These are phyloP conservation scores for Nigrograna mackinnonii DNA, from an alignment of 2,329 filamentous ascomycete genomes.

Conservation along the genomic window DNA sequence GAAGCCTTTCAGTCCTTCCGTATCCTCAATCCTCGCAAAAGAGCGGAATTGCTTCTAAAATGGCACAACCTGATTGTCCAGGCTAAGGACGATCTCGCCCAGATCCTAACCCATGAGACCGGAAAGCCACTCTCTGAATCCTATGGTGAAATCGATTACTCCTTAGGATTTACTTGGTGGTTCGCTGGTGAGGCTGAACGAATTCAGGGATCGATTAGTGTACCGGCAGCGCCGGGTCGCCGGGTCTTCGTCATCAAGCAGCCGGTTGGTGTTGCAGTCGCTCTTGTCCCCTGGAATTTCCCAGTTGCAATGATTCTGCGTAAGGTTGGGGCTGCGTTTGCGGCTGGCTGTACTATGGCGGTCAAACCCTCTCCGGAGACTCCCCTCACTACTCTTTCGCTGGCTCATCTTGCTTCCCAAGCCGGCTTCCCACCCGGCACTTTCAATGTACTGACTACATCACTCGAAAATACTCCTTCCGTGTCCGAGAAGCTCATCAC, in stretches of 20 bases:
- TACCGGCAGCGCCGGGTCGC: too few species aligned
- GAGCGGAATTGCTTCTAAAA: too few species aligned
- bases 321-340: conserved; percentile 69
- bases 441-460: conserved; percentile 48
- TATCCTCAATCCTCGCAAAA: too few species aligned
- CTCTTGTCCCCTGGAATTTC: conserved; percentile 75
- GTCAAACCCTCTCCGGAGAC: conserved; percentile 48
- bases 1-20: too few species aligned
- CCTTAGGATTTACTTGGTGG: too few species aligned
- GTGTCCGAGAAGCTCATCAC: neutral
- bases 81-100: too few species aligned
- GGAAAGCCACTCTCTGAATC: too few species aligned
- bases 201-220: too few species aligned
- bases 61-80: too few species aligned
- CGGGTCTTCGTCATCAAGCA: conserved; percentile 39
- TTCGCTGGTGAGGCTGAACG: too few species aligned
- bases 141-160: too few species aligned
- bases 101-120: too few species aligned
- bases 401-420: conserved; percentile 41
- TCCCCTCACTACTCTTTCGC: conserved; percentile 41
- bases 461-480: neutral
- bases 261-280: conserved; percentile 69
- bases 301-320: conserved; percentile 69
- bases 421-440: conserved; percentile 59
- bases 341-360: conserved; percentile 75